Evolutionary conservation across 208 protist genomes (phyloP).

Genomic region (Phytomonas sp.): DNA sequence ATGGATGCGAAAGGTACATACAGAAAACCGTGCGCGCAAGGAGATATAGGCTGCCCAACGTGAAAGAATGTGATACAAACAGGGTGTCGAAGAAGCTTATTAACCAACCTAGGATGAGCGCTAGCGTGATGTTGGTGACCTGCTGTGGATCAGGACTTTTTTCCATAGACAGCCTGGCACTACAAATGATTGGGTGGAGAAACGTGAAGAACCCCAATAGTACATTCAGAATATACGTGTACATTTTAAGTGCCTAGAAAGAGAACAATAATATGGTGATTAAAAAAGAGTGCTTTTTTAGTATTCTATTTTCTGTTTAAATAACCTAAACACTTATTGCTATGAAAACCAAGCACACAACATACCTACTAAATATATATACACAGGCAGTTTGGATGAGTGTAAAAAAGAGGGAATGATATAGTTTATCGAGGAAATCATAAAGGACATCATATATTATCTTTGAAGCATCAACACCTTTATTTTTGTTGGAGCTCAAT

Average conservation of each 20-base stretch:
- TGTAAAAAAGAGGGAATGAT: not conserved
- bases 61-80: constrained; percentile 41
- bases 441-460: constrained; percentile 5
- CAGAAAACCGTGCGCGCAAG: constrained; percentile 42
- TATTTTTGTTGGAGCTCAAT: not conserved
- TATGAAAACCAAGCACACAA: not conserved
- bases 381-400: constrained; percentile 6
- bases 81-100: constrained; percentile 43
- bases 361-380: constrained; percentile 4
- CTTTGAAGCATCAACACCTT: not conserved
- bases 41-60: constrained; percentile 43
- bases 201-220: constrained; percentile 54
- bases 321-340: not conserved
- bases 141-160: constrained; percentile 28
- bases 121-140: constrained; percentile 60
- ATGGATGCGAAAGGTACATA: constrained; percentile 56
- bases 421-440: not conserved
- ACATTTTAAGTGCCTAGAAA: not conserved
- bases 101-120: constrained; percentile 61
- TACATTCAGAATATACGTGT: constrained; percentile 22
- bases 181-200: constrained; percentile 49
- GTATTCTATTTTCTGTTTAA: not conserved
- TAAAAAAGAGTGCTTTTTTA: not conserved
- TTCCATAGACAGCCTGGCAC: constrained; percentile 43
- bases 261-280: not conserved